Evolutionary conservation across 2,329 filamentous ascomycete genomes (phyloP), one percentile per base, ranked within the genome.

Genomic region (Leptographium lundbergii): DNA sequence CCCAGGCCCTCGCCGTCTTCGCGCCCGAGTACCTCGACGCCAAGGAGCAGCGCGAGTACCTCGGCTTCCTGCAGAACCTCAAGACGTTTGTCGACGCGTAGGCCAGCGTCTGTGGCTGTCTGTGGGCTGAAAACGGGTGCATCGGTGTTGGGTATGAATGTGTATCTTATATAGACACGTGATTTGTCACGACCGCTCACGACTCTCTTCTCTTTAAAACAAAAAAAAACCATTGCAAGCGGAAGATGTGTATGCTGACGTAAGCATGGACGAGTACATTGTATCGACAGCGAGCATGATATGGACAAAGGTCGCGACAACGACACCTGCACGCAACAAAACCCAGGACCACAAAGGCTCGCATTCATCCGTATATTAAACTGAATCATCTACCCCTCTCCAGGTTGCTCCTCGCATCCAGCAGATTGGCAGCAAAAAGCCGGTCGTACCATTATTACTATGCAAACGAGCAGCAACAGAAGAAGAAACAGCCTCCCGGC

Each of bases 31-130:
- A 96, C 77, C 91, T 97, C 69, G 91, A 97, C 71, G 84, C 88
- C 75, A 99, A 99, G 86, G 94, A 99, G 83, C 92, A 97, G 83
- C 88, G 85, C 76, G 94, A 99, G 81, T 99, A 99, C 74, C 77
- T 95, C 62, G 77, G 81, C 65, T 99, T 95, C 94, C 77, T 99
- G 72, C 81, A 85, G 73, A 88, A 88, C 70, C 81, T 96, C 74
- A 94, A 92, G 84, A 77, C 75, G 63, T 96, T 97, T 70, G 78
- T 96, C 65, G 86, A 88, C 70, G 85, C 84, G 62, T 90, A 48
- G 36, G 2, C 14, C 2, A 9, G 48, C 9, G 22, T 25, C 3
- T n/a, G 10, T 19, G 48, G n/a, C n/a, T 17, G 48, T 51, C 6
- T 25, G 22, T 4, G 25, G 25, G 22, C 48, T 27, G 24, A 25